Base-by-base conservation (phyloP, 352 stramenopile genomes). In the Phytophthora multivora region DNA sequence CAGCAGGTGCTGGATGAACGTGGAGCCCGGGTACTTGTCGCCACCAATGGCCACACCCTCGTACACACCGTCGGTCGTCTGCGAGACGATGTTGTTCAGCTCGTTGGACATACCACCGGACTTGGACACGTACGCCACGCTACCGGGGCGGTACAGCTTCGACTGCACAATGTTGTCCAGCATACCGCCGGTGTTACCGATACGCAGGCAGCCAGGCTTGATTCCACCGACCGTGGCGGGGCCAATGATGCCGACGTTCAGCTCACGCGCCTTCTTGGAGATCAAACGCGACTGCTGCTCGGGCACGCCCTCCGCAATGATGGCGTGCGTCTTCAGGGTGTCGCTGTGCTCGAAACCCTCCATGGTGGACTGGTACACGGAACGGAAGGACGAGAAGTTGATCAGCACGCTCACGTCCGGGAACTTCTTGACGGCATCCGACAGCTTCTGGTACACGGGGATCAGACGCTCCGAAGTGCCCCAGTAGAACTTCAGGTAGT, bases 351-450 rank as follows among this genome's bases (percentile, higher is more conserved):
- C 81, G n/a, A 99, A 87, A 9, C 88, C 92, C 68, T 99, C 96
- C 79, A 98, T 93, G 2, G 95, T 97, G 28, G 92, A 98, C 63
- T 91, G 93, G 66, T 90, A 98, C 30, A 98, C 96, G 26, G 93
- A 98, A 28, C 96, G 92, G 84, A 98, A 98, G 28, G 96, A 99
- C 39, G 96, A 97, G 67, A 99, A 99, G 81, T 99, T 99, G 49
- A 99, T 89, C 36, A 98, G 69, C 21, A 98, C 86, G 50, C 86
- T 96, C 49, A 97, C 95, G 53, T 98, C 91, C 45, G 83, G 81
- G 75, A 98, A 96, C 77, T 97, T 97, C 71, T 90, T 91, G 48
- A 96, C 88, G 19, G 92, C 93, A 62, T 98, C 90, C 52, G 93
- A 95, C 53, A 97, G 73, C 54, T 90, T 86, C 67, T 97, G 87